Base-by-base conservation (phyloP, 179 eudicot genomes). In the Heliamphora pulchella region DNA sequence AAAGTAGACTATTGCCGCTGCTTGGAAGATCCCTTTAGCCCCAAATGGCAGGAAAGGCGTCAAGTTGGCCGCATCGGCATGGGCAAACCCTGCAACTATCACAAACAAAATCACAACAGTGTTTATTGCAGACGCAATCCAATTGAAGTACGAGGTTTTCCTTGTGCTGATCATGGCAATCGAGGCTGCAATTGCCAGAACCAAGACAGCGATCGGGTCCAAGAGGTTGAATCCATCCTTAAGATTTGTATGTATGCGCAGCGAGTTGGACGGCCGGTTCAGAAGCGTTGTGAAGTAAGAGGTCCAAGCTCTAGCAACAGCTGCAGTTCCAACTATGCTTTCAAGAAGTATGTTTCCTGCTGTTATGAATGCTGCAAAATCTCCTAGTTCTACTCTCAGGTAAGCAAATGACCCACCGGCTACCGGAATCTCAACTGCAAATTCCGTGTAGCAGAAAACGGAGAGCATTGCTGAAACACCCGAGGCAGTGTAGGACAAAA, bases 351-450 rank as follows among this genome's bases (percentile, higher is more conserved):
- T 82, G 61, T 89, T 89, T 0, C 85, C 91, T 0, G 94, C 97
- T 0, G 91, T 82, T 11, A 92, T 85, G 48, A 87, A 92, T 3
- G 97, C 94, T 8, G 86, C 81, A 46, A 92, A 88, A 81, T 92
- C 97, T 8, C 97, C 97, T 0, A 92, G 79, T 77, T 92, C 97
- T 2, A 91, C 90, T 61, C 97, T 84, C 31, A 90, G 78, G 78
- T 89, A 92, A 53, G 97, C 88, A 67, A 92, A 92, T 0, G 92
- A 91, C 11, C 88, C 90, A 20, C 94, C 92, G 5, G 94, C 92
- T 5, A 91, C 91, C 0, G 92, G 94, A 31, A 91, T 83, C 63
- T 89, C 92, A 15, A 91, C 84, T 3, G 92, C 92, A 71, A 91
- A 91, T 79, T 91, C 94, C 0, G 91, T 89, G 83, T 91, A 91